Evolutionary conservation across 169 alveolate genomes (phyloP).

Genomic region (Eimeria falciformis): DNA sequence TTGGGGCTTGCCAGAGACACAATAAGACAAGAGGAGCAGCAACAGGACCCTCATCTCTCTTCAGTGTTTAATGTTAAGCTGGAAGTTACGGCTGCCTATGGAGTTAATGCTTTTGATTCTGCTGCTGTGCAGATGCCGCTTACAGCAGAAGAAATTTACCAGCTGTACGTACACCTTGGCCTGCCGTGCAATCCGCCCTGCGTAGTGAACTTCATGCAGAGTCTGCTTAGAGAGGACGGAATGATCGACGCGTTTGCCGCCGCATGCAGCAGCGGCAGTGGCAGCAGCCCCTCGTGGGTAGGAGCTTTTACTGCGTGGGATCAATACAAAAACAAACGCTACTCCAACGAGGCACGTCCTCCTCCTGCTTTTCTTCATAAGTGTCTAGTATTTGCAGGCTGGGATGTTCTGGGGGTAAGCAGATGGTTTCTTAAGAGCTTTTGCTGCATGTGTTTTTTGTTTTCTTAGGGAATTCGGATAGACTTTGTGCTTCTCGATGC

Average conservation of each 20-base stretch:
- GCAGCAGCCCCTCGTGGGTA: neutral
- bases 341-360: conserved; percentile 49
- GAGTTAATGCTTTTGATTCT: neutral
- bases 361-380: neutral
- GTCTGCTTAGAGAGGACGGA: conserved; percentile 16
- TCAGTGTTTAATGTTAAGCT: no score
- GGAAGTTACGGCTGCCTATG: no score
- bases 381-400: neutral
- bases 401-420: neutral
- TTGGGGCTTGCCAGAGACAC: no score
- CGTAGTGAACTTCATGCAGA: conserved; percentile 5
- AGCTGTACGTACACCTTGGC: neutral
- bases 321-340: conserved; percentile 59
- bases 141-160: neutral
- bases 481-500: conserved; percentile 14
- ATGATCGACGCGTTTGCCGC: conserved; percentile 69
- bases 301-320: conserved; percentile 70
- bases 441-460: no score
- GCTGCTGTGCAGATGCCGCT: neutral
- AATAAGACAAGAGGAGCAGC: no score
- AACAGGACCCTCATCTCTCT: no score
- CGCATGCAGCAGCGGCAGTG: neutral
- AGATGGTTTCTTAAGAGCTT: conserved; percentile 17
- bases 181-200: conserved; percentile 33
- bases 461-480: neutral